Percentiles rank a stretch among this genome's conserved stretches.
These are phyloP conservation scores for Phytophthora idaei DNA, from an alignment of 352 stramenopile species.

Conservation along the genomic window DNA sequence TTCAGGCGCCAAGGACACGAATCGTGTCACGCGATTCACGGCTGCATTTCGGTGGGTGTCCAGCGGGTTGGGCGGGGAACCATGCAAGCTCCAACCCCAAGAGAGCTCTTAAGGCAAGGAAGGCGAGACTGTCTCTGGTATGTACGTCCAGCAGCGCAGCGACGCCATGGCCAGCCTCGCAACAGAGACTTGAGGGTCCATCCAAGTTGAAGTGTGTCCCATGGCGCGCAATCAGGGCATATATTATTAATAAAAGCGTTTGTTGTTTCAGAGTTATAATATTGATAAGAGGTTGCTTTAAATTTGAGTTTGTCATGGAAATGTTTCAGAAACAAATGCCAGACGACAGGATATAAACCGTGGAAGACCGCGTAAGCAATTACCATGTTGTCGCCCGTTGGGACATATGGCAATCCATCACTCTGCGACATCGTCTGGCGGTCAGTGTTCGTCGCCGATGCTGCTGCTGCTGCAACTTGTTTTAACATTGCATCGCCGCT, in stretches of 20 bases:
- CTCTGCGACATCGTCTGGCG: neutral
- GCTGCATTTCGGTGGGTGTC: no score
- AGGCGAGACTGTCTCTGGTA: no score
- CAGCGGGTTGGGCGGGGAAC: no score
- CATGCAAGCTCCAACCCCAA: neutral
- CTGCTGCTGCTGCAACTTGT: neutral
- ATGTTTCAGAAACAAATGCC: neutral
- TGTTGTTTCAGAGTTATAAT: neutral
- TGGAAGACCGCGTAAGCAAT: conserved; percentile 6
- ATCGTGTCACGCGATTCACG: no score
- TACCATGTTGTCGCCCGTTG: conserved; percentile 6
- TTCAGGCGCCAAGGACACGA: conserved; percentile 2
- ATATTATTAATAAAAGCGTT: neutral
- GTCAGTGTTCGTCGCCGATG: conserved; percentile 11
- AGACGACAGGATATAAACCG: conserved; percentile 3
- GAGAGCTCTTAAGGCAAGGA: no score
- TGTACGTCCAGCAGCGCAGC: neutral
- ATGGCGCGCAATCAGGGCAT: conserved; percentile 13
- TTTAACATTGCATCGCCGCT: conserved; percentile 7
- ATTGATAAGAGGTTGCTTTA: neutral
- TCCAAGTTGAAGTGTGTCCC: conserved; percentile 22
- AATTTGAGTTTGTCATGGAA: no score
- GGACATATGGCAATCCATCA: neutral
- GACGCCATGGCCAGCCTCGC: neutral
- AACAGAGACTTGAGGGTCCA: conserved; percentile 10